A percentile compares a stretch with the other conserved stretches of the same genome.
Conservation (phyloP, 2,329 filamentous ascomycete genomes). For the Rhynchosporium secalis region DNA sequence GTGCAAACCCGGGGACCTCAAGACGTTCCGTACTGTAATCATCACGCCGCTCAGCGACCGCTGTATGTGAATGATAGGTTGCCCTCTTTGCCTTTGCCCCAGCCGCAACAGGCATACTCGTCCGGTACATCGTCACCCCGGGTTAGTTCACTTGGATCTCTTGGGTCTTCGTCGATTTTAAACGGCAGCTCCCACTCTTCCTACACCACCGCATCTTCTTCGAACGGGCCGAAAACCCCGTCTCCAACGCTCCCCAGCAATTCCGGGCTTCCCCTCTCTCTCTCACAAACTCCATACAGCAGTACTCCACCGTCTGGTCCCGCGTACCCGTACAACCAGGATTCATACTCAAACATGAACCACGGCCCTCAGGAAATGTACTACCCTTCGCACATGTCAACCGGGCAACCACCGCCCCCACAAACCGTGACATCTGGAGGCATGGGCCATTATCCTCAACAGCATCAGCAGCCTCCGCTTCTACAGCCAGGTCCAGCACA, state of each 20-base stretch:
- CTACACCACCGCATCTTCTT: slow-evolving; percentile 52
- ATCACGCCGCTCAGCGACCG: slow-evolving; percentile 62
- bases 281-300: slow-evolving; percentile 40
- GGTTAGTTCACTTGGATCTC: slow-evolving; percentile 64
- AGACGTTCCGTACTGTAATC: slow-evolving; percentile 70
- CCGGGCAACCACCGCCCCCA: slow-evolving; percentile 71
- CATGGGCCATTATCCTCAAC: slow-evolving; percentile 76
- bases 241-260: slow-evolving; percentile 65
- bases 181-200: slow-evolving; percentile 56
- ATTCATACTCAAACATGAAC: slow-evolving; percentile 67
- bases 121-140: slow-evolving; percentile 74
- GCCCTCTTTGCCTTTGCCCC: slow-evolving; percentile 69
- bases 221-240: slow-evolving; percentile 73
- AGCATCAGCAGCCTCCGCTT: slow-evolving; percentile 68
- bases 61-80: slow-evolving; percentile 72
- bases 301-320: slow-evolving; percentile 41
- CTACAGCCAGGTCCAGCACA: slow-evolving; percentile 70
- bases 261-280: slow-evolving; percentile 45
- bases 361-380: slow-evolving; percentile 81
- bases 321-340: slow-evolving; percentile 44
- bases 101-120: slow-evolving; percentile 61
- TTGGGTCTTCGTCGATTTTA: slow-evolving; percentile 57
- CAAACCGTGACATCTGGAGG: slow-evolving; percentile 74
- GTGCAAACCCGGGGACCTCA: slow-evolving; percentile 76
- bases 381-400: slow-evolving; percentile 77